Evolutionary conservation across 306 rosid species (phyloP).

Genomic region (Dalbergia oliveri): DNA sequence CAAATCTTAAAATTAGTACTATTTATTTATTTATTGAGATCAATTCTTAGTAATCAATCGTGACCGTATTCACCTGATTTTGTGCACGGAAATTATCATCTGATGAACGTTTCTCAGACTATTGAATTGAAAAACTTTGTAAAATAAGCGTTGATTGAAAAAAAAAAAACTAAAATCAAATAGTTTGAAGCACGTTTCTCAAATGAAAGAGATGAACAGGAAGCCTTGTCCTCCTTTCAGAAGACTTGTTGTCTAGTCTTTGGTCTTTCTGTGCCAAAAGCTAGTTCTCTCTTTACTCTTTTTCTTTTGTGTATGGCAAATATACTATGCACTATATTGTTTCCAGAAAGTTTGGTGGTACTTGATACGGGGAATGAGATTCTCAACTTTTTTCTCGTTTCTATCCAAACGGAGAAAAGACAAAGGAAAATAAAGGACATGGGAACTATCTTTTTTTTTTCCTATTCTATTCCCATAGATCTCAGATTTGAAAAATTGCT

Average conservation of each 20-base stretch:
- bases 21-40: too few species aligned
- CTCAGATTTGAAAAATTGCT: background rate
- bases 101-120: too few species aligned
- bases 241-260: background rate
- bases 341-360: background rate
- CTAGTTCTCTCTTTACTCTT: background rate
- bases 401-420: slow-evolving; percentile 8
- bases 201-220: background rate
- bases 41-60: background rate
- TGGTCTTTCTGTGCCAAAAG: background rate
- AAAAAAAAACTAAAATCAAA: too few species aligned
- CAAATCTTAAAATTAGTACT: background rate
- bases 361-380: background rate
- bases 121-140: background rate
- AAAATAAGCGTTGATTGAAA: background rate
- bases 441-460: background rate
- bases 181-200: background rate
- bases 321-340: background rate
- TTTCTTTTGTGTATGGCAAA: slow-evolving; percentile 3
- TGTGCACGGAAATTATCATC: too few species aligned
- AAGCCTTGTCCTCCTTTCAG: background rate
- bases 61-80: too few species aligned
- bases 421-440: background rate
- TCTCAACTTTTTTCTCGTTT: background rate
- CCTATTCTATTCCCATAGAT: background rate